A percentile compares a stretch with the other conserved stretches of the same genome.
Conservation (phyloP, 495 filamentous ascomycete genomes). For the Penicillium steckii region DNA sequence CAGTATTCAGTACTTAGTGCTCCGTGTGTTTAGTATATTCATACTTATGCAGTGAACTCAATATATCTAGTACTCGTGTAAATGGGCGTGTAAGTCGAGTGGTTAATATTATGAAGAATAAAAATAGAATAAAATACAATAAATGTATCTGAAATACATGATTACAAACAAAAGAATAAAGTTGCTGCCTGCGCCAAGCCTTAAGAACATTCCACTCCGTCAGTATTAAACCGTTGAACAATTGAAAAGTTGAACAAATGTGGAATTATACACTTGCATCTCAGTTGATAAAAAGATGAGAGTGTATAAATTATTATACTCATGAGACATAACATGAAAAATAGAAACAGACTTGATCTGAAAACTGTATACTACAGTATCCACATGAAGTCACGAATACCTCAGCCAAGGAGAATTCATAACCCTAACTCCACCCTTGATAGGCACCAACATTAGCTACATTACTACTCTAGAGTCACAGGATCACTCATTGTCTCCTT, state of each 20-base stretch:
- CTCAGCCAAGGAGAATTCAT: not conserved
- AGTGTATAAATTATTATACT: not conserved
- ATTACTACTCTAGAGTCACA: no score
- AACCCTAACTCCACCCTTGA: not conserved
- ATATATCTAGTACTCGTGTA: no score
- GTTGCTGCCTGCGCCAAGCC: constrained; percentile 1
- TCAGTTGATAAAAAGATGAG: not conserved
- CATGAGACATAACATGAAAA: not conserved
- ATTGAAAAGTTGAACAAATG: no score
- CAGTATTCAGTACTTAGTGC: no score
- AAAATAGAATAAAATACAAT: not conserved
- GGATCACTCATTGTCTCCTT: no score
- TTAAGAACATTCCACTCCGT: not conserved
- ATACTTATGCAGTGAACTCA: no score
- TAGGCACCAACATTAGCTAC: constrained; percentile 12
- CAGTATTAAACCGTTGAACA: no score
- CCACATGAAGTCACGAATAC: not conserved
- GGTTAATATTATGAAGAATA: no score
- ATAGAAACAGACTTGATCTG: not conserved
- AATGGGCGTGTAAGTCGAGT: no score
- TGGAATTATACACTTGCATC: not conserved
- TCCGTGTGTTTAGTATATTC: no score
- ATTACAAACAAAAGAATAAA: not conserved
- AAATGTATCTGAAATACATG: not conserved
- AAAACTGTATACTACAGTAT: no score